A percentile compares a stretch with the other conserved stretches of the same genome.
phyloP scores from a whole-genome alignment of 495 filamentous ascomycete species.

The Talaromyces stipitatus region DNA sequence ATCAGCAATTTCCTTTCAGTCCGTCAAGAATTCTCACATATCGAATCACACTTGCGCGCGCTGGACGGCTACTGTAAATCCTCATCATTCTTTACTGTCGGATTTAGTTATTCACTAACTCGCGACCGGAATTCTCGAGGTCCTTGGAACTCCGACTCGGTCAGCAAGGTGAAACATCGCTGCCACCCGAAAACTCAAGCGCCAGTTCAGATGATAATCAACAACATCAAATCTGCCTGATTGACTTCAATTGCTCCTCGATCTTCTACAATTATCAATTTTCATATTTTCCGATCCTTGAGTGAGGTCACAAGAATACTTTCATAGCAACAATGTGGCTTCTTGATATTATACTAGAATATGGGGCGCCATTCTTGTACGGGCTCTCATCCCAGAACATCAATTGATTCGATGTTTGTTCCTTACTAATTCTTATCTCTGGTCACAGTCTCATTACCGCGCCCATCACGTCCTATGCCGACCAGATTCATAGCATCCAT shows the following conservation, averaged over 20 bases:
- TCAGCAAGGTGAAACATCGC: no score
- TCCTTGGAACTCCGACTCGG: not conserved
- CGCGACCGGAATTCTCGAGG: no score
- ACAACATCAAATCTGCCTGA: not conserved
- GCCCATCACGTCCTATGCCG: conserved; percentile 78
- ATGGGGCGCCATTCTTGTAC: conserved; percentile 40
- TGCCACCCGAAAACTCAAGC: not conserved
- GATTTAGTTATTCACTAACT: no score
- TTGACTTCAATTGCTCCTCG: conserved; percentile 1
- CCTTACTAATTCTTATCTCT: conserved; percentile 11
- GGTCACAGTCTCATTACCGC: conserved; percentile 60
- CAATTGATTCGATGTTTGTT: not conserved
- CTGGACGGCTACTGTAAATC: no score
- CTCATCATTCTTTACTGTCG: no score
- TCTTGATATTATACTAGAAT: conserved; percentile 32
- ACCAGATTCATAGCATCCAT: conserved; percentile 89
- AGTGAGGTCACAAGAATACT: not conserved
- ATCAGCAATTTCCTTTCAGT: not conserved
- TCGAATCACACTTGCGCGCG: not conserved
- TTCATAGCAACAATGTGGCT: conserved; percentile 25
- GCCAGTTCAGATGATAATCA: not conserved
- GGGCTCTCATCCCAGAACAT: conserved; percentile 7
- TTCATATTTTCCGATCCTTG: conserved; percentile 5
- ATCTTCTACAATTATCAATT: not conserved
- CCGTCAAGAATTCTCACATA: not conserved